Evolutionary conservation across 768 basidiomycete species (phyloP), one percentile per base, ranked within the genome.

Genomic region (Mycena rosella): DNA sequence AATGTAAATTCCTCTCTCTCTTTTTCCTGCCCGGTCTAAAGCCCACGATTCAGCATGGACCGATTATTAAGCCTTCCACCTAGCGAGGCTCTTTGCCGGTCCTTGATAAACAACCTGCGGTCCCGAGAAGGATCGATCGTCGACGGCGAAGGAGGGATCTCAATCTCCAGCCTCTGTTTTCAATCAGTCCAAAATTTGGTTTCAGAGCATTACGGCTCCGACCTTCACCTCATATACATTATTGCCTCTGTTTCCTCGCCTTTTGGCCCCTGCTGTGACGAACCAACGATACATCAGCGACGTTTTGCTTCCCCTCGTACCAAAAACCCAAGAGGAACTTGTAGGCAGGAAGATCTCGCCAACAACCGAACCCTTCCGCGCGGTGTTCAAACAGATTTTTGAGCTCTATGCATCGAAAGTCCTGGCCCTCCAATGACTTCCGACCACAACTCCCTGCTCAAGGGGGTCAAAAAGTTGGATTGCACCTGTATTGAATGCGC

Each of bases 361-460:
- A 14, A 18, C 48, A n/a, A 29, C 60, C 18, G 38, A 36, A 14
- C 61, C 51, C 8, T 47, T 63, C 53, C 40, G 53, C 13, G 22
- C 40, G 17, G 30, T 20, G 29, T 55, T 54, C 30, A 54, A 63
- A 55, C 52, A 63, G 3, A 34, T 63, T 54, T 63, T 63, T 22
- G 52, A 63, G 44, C 53, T 63, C 20, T 63, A 63, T 22, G 61
- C 61, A 7, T 44, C 40, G 30, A 55, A 55, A 20, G 53, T 63
- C 18, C 44, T 14, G 52, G 51, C 7, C 38, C 14, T 18, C 53
- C 30, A 34, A 54, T 45, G 53, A 3, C 30, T 11, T n/a, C 53
- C 32, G 61, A 63, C 36, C 40, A 32, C 22, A 15, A 24, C 42
- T 63, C 61, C 27, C 44, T 63, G 13, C 40, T 63, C 52, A 22